Evolutionary conservation across 1,284 basidiomycete species (phyloP), one percentile per base, ranked within the genome.

Genomic region (Cutaneotrichosporon sp.): DNA sequence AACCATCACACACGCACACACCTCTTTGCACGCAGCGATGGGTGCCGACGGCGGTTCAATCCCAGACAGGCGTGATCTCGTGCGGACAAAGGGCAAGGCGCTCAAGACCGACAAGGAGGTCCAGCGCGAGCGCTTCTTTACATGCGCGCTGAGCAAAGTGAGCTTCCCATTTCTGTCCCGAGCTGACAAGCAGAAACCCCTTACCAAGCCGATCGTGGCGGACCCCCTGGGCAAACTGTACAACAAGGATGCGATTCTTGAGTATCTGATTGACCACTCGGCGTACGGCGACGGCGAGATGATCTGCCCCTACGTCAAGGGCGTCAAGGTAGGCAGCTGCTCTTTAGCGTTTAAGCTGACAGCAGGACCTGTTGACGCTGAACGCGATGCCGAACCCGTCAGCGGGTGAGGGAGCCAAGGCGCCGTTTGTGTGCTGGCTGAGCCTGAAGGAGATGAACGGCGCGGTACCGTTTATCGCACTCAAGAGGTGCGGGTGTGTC

Each of bases 401-500:
- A 20, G 59, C 66, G 35, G 43, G 43, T 4, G 42, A 41, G 22
- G 22, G n/a, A 17, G 26, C 26, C 26, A 45, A 45, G 30, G 80
- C 86, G 0, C 81, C 81, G 38, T 96, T 90, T 64, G 83, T 90
- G 51, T 97, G 92, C 76, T 89, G 92, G 1, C 79, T 96, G 45
- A 89, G 85, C 3, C 77, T 90, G 61, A 89, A 90, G 69, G 92
- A 94, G 76, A 94, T 96, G 90, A 90, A 88, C 58, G 91, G 91
- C n/a, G 71, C 76, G 0, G 81, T 87, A 49, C 88, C 89, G 0
- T 96, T 96, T 71, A 83, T 90, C 52, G 93, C 90, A 68, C 75
- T 94, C 59, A 77, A 79, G n/a, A 76, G 84, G 0, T 96, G 91
- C 65, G 90, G 90, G n/a, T 92, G 89, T 68, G 89, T 73, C 33